These are phyloP conservation scores for Oryza australiensis DNA, from an alignment of 176 grass and related monocot genomes.

Conservation along the genomic window DNA sequence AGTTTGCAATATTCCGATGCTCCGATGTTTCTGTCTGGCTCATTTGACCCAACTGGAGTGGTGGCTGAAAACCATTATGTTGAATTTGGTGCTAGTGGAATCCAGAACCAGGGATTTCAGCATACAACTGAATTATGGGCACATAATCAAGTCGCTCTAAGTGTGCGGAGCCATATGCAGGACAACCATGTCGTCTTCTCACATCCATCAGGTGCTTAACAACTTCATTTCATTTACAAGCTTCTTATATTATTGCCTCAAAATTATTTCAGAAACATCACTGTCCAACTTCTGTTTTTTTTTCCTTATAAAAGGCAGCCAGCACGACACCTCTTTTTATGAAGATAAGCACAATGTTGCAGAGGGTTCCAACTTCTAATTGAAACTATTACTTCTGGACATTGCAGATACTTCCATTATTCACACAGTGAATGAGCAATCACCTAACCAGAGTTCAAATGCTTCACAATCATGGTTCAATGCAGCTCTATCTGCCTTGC, in stretches of 20 bases:
- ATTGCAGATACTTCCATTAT: conserved; percentile 51
- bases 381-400: conserved; percentile 22
- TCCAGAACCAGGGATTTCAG: conserved; percentile 38
- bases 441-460: conserved; percentile 15
- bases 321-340: background rate
- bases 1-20: conserved; percentile 62
- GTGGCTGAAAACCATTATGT: conserved; percentile 44
- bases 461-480: conserved; percentile 65
- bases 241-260: background rate
- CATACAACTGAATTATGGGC: conserved; percentile 48
- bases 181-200: conserved; percentile 48
- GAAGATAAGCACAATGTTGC: background rate
- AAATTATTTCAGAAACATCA: background rate
- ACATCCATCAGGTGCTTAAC: conserved; percentile 64
- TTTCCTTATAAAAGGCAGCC: background rate
- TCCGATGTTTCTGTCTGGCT: conserved; percentile 47
- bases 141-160: conserved; percentile 46
- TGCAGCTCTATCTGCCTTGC: conserved; percentile 54
- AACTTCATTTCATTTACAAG: background rate
- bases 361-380: conserved; percentile 19
- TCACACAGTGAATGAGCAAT: conserved; percentile 36
- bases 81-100: conserved; percentile 40
- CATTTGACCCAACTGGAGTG: conserved; percentile 36
- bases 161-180: conserved; percentile 33
- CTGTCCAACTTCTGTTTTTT: conserved; percentile 20